Percentiles rank a stretch among this genome's conserved stretches.
phyloP scores from a whole-genome alignment of 176 grass and related monocot genomes.

The Lolium perenne region DNA sequence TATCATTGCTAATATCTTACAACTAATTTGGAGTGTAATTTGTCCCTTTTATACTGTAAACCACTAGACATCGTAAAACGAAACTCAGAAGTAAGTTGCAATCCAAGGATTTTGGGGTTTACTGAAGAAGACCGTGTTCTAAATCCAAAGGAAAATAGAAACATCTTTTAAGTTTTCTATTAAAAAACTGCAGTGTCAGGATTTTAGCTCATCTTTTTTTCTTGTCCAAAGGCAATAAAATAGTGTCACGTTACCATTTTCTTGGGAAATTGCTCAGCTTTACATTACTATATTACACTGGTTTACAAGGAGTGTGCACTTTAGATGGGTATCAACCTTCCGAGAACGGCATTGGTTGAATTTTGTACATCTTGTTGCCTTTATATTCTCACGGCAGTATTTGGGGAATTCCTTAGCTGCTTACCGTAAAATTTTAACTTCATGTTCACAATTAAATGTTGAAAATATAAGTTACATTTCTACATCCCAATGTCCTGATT shows the following conservation, averaged over 20 bases:
- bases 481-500: conserved; percentile 27
- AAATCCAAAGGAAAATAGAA: conserved; percentile 1
- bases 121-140: not conserved
- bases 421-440: not conserved
- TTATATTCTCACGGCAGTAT: not conserved
- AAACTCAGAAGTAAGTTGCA: not conserved
- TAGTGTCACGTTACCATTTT: not conserved
- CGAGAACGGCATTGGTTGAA: not conserved
- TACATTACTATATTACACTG: conserved; percentile 11
- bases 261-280: conserved; percentile 14
- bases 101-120: not conserved
- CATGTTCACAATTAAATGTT: conserved; percentile 1
- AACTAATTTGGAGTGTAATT: not conserved
- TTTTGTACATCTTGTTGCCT: conserved; percentile 18
- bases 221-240: not conserved
- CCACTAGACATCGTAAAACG: not conserved
- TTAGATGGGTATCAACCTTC: not conserved
- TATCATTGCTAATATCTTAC: not conserved
- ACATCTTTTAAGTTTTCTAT: not conserved
- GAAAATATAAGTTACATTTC: conserved; percentile 8
- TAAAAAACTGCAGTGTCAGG: not conserved
- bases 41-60: not conserved
- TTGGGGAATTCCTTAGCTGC: not conserved
- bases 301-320: conserved; percentile 22
- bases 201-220: no score